Percentiles rank a stretch among this genome's conserved stretches.
Evolutionary conservation across 192 early-diverging fungal genomes (phyloP).

Genomic region (Coemansia sp.): DNA sequence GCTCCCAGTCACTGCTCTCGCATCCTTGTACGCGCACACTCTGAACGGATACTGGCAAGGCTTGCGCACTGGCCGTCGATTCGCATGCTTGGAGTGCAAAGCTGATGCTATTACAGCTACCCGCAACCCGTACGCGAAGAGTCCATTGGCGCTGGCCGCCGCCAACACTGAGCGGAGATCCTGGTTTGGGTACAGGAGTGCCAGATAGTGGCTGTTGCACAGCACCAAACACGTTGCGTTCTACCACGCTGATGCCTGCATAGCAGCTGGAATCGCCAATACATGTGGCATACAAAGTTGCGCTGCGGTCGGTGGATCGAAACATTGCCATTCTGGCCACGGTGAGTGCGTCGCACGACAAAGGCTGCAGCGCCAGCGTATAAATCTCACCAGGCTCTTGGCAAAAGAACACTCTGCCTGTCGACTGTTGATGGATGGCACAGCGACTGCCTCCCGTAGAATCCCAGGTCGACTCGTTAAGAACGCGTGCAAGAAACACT

Average conservation of each 20-base stretch:
- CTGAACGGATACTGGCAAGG: conserved; percentile 4
- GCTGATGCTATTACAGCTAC: background rate
- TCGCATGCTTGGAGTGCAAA: conserved; percentile 16
- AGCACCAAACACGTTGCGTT: conserved; percentile 26
- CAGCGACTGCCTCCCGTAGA: background rate
- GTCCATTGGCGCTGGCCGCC: conserved; percentile 15
- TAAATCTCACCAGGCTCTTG: background rate
- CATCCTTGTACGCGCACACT: conserved; percentile 18
- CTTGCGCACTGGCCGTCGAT: background rate
- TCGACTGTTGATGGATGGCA: conserved; percentile 36
- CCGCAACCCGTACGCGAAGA: conserved; percentile 17
- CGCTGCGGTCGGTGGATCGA: conserved; percentile 14
- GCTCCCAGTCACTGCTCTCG: conserved; percentile 2
- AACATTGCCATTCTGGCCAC: conserved; percentile 19
- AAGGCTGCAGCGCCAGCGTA: conserved; percentile 17
- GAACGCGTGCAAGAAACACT: background rate
- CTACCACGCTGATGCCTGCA: conserved; percentile 9
- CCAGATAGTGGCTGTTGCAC: conserved; percentile 5
- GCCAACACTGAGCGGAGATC: background rate
- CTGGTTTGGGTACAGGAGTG: background rate
- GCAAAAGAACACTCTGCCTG: background rate
- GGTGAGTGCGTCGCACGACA: conserved; percentile 23
- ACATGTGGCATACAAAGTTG: conserved; percentile 27
- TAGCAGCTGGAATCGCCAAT: conserved; percentile 30
- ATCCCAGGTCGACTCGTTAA: background rate